Conservation (phyloP, 805 yeast genomes). For the Lipomyces yamadae region DNA sequence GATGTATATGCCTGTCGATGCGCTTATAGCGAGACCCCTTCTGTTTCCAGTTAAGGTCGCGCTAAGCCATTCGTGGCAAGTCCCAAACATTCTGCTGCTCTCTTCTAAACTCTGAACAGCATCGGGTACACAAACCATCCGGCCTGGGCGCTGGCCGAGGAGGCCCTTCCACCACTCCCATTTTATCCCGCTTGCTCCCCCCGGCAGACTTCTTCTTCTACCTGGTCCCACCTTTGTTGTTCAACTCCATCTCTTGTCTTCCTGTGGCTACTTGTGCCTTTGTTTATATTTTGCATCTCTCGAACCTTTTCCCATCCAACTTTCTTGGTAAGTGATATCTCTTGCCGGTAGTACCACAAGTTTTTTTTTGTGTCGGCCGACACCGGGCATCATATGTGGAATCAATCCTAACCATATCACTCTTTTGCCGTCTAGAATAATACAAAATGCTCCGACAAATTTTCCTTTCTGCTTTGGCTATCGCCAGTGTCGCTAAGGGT, state of each 20-base stretch:
- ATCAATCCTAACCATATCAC: too few relatives aligned
- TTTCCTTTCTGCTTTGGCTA: slow-evolving; percentile 27
- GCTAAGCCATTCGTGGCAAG: not conserved
- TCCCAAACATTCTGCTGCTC: not conserved
- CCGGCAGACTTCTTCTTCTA: slow-evolving; percentile 14
- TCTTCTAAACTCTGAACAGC: not conserved
- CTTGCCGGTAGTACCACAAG: too few relatives aligned
- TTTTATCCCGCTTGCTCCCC: slow-evolving; percentile 11
- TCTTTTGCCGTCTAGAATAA: not conserved
- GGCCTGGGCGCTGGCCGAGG: not conserved
- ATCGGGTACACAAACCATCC: not conserved
- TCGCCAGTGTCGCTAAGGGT: slow-evolving; percentile 34
- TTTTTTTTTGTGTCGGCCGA: not conserved
- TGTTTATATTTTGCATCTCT: not conserved
- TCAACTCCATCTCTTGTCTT: slow-evolving; percentile 11
- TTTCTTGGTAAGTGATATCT: not conserved
- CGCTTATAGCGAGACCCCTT: not conserved
- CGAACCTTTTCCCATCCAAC: too few relatives aligned
- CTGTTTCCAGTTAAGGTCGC: not conserved
- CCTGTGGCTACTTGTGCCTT: not conserved
- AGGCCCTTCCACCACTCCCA: not conserved
- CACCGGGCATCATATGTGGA: too few relatives aligned
- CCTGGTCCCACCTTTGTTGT: slow-evolving; percentile 13
- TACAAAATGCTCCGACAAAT: slow-evolving; percentile 21
- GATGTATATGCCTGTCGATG: not conserved